Percentiles rank a stretch among this genome's conserved stretches.
phyloP scores from a whole-genome alignment of 2,329 filamentous ascomycete species.

The Beauveria sp. region DNA sequence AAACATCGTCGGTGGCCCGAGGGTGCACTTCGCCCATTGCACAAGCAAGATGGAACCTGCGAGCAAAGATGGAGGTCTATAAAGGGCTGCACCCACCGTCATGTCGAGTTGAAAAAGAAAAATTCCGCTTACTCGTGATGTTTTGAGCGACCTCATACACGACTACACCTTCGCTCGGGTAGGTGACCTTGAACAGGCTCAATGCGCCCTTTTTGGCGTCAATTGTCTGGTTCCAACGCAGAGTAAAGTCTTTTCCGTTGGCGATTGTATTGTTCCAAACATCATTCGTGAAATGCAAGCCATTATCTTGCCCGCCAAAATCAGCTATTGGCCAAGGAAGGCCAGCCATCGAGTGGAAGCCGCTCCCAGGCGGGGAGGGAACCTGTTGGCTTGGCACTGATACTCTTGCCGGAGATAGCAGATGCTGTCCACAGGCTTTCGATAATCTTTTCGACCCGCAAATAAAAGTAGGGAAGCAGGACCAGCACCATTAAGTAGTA shows the following conservation, averaged over 20 bases:
- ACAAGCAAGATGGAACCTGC: neutral
- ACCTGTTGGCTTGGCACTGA: slow-evolving; percentile 12
- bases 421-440: slow-evolving; percentile 7
- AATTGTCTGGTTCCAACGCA: slow-evolving; percentile 25
- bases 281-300: slow-evolving; percentile 25
- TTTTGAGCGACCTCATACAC: slow-evolving; percentile 23
- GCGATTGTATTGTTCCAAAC: slow-evolving; percentile 28
- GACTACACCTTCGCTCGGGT: slow-evolving; percentile 23
- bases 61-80: neutral
- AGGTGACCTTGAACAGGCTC: slow-evolving; percentile 23
- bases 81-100: neutral
- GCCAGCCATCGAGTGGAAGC: slow-evolving; percentile 17
- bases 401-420: neutral
- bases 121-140: slow-evolving; percentile 21
- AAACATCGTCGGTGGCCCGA: neutral
- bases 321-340: slow-evolving; percentile 12
- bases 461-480: slow-evolving; percentile 12
- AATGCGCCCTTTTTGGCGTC: slow-evolving; percentile 17
- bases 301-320: slow-evolving; percentile 17
- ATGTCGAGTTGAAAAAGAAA: neutral
- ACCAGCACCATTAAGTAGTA: slow-evolving; percentile 15
- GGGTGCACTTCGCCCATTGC: neutral
- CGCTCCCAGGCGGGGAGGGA: slow-evolving; percentile 13
- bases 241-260: slow-evolving; percentile 21
- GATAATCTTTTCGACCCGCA: slow-evolving; percentile 10